Percentiles rank a stretch among this genome's conserved stretches.
phyloP scores from a whole-genome alignment of 176 grass and related monocot genomes.

The Neostapfia colusana region DNA sequence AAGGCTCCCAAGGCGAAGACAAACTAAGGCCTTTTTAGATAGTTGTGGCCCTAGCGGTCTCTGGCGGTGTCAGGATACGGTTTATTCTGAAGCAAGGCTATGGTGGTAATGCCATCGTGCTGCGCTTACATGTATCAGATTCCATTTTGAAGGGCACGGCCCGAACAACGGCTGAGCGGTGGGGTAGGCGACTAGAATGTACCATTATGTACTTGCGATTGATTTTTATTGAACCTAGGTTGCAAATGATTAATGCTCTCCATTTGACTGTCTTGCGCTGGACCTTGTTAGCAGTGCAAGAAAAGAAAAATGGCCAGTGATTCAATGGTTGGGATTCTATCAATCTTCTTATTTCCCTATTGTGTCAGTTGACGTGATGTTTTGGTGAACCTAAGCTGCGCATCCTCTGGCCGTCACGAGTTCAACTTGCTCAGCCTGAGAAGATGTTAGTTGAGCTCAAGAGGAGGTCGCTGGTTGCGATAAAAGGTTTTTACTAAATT shows the following conservation, averaged over 20 bases:
- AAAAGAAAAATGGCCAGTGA: neutral
- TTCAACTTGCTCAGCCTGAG: neutral
- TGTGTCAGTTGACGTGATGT: neutral
- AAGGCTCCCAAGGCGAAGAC: constrained; percentile 59
- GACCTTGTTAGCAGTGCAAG: constrained; percentile 3
- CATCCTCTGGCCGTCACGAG: neutral
- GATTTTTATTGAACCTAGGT: constrained; percentile 44
- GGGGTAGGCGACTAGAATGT: constrained; percentile 52
- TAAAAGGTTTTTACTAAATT: neutral
- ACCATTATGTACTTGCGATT: constrained; percentile 44
- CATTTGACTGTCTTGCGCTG: constrained; percentile 38
- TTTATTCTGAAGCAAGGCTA: constrained; percentile 42
- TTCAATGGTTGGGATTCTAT: neutral
- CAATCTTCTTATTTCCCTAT: neutral
- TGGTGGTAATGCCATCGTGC: constrained; percentile 22
- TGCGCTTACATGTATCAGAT: constrained; percentile 34
- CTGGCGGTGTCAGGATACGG: constrained; percentile 4
- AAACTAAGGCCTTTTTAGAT: constrained; percentile 34
- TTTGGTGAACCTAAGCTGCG: neutral
- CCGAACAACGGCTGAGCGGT: constrained; percentile 39
- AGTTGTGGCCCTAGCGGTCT: constrained; percentile 10
- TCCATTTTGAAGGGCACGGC: constrained; percentile 47
- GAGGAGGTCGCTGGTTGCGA: neutral
- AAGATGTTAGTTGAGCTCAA: neutral
- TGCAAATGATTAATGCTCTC: constrained; percentile 26